Percentiles rank a stretch among this genome's conserved stretches.
Conservation (phyloP, 2,329 filamentous ascomycete genomes). For the Pestalotiopsis sp. region DNA sequence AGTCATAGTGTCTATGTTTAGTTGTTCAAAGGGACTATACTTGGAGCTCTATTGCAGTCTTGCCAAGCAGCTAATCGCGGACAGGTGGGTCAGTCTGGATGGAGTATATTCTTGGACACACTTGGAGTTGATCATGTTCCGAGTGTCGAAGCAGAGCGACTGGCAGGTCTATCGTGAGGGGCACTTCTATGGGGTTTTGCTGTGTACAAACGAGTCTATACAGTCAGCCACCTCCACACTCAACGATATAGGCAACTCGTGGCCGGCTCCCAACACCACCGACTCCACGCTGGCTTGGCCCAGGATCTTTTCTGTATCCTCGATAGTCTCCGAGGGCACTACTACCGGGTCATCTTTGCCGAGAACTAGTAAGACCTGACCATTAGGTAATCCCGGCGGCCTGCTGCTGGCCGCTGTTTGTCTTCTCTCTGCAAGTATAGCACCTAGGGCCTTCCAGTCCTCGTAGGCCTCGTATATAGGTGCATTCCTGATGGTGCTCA, state of each 20-base stretch:
- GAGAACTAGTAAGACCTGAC: constrained; percentile 66
- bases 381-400: constrained; percentile 38
- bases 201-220: constrained; percentile 3
- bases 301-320: constrained; percentile 61
- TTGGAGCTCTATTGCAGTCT: background rate
- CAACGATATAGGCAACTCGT: constrained; percentile 69
- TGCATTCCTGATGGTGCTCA: constrained; percentile 70
- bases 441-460: constrained; percentile 62
- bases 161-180: background rate
- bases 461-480: constrained; percentile 68
- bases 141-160: background rate
- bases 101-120: background rate
- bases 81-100: background rate
- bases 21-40: background rate
- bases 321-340: constrained; percentile 62
- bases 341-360: constrained; percentile 70
- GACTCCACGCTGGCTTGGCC: constrained; percentile 61
- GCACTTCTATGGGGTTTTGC: background rate
- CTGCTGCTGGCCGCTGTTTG: constrained; percentile 32
- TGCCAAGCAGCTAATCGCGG: background rate
- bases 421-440: constrained; percentile 47
- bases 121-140: background rate
- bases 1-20: background rate
- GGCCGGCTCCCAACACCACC: constrained; percentile 62
- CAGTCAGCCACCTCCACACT: constrained; percentile 56